phyloP scores from a whole-genome alignment of 2,329 filamentous ascomycete genomes.

The Bipolaris zeicola region DNA sequence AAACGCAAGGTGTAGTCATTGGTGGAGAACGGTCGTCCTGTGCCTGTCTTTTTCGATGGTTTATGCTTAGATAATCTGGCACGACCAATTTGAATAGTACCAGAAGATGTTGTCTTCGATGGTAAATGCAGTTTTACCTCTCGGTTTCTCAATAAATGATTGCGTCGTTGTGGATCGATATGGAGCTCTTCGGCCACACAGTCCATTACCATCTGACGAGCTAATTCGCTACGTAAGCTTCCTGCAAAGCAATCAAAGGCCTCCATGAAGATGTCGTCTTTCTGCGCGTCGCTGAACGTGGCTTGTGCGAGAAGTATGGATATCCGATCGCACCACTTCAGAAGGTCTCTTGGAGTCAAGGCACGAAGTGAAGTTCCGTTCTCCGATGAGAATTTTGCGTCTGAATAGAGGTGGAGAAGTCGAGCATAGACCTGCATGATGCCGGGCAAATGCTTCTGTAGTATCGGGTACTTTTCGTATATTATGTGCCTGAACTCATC shows the following conservation, averaged over 20 bases:
- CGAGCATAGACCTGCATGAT: conserved; percentile 64
- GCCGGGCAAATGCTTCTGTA: conserved; percentile 62
- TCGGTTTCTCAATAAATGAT: conserved; percentile 76
- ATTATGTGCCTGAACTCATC: conserved; percentile 78
- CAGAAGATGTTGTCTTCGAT: conserved; percentile 32
- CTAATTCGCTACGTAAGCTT: conserved; percentile 70
- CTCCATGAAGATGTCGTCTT: conserved; percentile 90
- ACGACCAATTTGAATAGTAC: conserved; percentile 47
- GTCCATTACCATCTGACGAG: conserved; percentile 65
- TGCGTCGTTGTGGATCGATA: conserved; percentile 78
- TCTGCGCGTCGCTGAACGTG: conserved; percentile 69
- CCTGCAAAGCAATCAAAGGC: conserved; percentile 91
- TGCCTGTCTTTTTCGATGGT: conserved; percentile 47
- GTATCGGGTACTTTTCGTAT: conserved; percentile 68
- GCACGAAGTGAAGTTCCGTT: conserved; percentile 64
- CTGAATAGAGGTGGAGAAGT: conserved; percentile 48
- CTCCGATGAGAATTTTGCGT: conserved; percentile 55
- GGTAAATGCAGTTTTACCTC: conserved; percentile 65
- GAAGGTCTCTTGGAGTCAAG: conserved; percentile 74
- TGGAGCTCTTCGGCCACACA: conserved; percentile 86
- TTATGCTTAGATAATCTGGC: conserved; percentile 54
- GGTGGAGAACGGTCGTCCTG: conserved; percentile 74
- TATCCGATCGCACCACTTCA: conserved; percentile 89
- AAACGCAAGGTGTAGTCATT: conserved; percentile 83
- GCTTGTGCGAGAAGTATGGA: conserved; percentile 66